A percentile compares a stretch with the other conserved stretches of the same genome.
Conservation (phyloP, 495 filamentous ascomycete genomes). For the Podospora anserina region DNA sequence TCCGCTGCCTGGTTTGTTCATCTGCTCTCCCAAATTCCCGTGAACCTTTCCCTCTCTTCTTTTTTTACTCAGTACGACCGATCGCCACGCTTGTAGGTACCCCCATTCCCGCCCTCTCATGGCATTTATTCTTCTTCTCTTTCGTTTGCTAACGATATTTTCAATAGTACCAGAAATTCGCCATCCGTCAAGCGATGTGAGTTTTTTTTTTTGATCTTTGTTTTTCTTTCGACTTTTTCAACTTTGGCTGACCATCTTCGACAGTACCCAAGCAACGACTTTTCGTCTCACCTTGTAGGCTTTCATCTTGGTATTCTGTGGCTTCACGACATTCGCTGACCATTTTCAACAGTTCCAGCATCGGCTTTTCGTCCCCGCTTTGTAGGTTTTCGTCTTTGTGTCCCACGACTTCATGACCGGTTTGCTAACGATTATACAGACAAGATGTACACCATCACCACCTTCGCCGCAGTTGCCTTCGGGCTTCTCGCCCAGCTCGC, state of each 20-base stretch:
- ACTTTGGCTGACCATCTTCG: not conserved
- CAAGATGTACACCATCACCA: not conserved
- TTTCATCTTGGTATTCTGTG: no score
- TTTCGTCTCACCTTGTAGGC: no score
- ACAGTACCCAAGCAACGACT: not conserved
- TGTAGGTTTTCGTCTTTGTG: no score
- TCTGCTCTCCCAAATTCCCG: not conserved
- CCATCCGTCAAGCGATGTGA: not conserved
- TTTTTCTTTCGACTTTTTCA: not conserved
- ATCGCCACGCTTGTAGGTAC: not conserved
- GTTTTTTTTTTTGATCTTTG: not conserved
- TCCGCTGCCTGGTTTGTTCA: not conserved
- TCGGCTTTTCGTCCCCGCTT: no score
- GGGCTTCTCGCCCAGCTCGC: not conserved
- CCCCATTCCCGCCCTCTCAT: not conserved
- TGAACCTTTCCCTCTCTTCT: not conserved
- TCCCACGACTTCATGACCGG: no score
- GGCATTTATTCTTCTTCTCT: not conserved
- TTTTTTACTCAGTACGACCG: constrained; percentile 3
- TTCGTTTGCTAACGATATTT: not conserved
- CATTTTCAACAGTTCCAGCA: no score
- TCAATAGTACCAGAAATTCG: not conserved
- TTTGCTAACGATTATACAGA: no score
- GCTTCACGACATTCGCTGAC: no score
- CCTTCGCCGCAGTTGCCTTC: not conserved